A percentile compares a stretch with the other conserved stretches of the same genome.
These are phyloP conservation scores for Suaeda aralocaspica DNA, from an alignment of 148 eudicot species.

Conservation along the genomic window DNA sequence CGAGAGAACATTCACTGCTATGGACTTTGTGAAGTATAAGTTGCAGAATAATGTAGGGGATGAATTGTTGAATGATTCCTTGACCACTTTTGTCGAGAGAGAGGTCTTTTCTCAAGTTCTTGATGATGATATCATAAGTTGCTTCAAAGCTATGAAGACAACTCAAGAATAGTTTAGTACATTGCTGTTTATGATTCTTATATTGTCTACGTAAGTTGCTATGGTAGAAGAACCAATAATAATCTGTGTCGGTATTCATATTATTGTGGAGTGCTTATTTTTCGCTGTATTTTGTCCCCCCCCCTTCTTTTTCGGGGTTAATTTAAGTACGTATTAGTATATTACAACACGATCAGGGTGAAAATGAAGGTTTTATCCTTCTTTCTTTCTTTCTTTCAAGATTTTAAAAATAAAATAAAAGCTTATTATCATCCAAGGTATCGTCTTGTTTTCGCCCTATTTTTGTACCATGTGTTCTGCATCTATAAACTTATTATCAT, in stretches of 20 bases:
- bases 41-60: background rate
- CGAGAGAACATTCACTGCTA: constrained; percentile 2
- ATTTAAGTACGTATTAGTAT: background rate
- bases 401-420: too few relatives aligned
- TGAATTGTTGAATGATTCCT: constrained; percentile 2
- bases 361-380: background rate
- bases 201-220: too few relatives aligned
- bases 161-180: background rate
- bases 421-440: too few relatives aligned
- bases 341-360: background rate
- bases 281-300: background rate
- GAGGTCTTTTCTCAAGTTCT: background rate
- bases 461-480: too few relatives aligned
- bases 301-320: background rate
- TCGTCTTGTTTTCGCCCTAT: too few relatives aligned
- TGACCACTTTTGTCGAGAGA: constrained; percentile 14
- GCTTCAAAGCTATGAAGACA: background rate
- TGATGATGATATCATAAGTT: constrained; percentile 9
- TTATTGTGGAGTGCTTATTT: background rate
- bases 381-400: too few relatives aligned
- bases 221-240: background rate
- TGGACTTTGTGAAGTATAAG: constrained; percentile 1
- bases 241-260: background rate
- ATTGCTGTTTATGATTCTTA: too few relatives aligned
- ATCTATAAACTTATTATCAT: too few relatives aligned